Evolutionary conservation across 805 yeast genomes (phyloP), one percentile per base, ranked within the genome.

Genomic region (Clavispora fructus): DNA sequence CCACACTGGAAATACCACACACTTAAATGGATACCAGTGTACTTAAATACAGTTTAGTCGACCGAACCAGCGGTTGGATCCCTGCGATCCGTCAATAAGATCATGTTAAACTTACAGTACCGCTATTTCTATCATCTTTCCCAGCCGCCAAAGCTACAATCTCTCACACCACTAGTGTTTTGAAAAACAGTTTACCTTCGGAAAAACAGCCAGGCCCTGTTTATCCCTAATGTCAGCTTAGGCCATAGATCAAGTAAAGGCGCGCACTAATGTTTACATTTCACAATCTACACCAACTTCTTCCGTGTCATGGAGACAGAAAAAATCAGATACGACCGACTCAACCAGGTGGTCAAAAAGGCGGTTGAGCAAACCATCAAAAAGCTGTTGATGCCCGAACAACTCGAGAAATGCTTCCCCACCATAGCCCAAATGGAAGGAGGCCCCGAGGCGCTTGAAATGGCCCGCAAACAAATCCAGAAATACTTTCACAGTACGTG

Each of bases 401-500:
- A 77, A 49, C 59, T 82, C 23, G 62, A 68, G 42, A 57, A 73
- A 17, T 81, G 86, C 56, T 82, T 77, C 56, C 87, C 87, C 2
- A 61, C 64, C 7, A 69, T 79, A 38, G 71, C 82, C 2, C 45
- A 57, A n/a, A 62, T 73, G 13, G 67, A 64, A n/a, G 71, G 68
- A 23, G 84, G 83, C 3, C 60, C 65, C 4, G 64, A 64, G 23
- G 59, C 73, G 4, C 60, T 81, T 10, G 68, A 69, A 17, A 69
- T 72, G 25, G 82, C 83, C 7, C 67, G 79, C 41, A 63, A 67
- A 17, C 86, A 80, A 53, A 75, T 82, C 11, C 65, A 71, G 14
- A 67, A 69, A 35, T 79, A 75, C 51, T 80, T 83, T 80, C 68
- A 67, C 35, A 63, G 66, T 27, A 68, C 75, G n/a, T 68, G 75